phyloP scores from a whole-genome alignment of 2,329 filamentous ascomycete species.

The Diaporthe ampelina region DNA sequence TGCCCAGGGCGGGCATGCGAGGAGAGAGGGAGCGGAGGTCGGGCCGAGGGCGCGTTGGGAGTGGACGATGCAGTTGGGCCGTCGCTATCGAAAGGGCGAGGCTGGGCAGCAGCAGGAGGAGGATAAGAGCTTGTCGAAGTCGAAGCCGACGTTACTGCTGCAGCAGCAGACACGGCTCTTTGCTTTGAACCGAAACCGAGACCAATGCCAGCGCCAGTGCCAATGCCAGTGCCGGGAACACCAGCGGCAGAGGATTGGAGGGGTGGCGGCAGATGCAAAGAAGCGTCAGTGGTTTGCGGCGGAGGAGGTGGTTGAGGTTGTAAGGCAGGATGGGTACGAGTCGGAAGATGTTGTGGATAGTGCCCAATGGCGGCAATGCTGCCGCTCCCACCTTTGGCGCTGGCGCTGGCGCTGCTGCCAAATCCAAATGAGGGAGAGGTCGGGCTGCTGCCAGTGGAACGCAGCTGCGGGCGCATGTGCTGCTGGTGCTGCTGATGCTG shows the following conservation, averaged over 20 bases:
- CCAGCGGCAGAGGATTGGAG: constrained; percentile 35
- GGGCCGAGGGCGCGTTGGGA: not conserved
- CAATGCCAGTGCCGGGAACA: constrained; percentile 39
- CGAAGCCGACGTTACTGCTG: constrained; percentile 18
- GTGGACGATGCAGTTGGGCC: constrained; percentile 22
- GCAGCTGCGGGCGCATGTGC: constrained; percentile 10
- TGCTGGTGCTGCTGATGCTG: not conserved
- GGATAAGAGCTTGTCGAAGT: constrained; percentile 30
- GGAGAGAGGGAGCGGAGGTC: not conserved
- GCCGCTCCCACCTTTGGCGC: not conserved
- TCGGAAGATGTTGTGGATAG: constrained; percentile 30
- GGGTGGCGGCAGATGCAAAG: constrained; percentile 41
- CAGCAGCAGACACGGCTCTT: constrained; percentile 32
- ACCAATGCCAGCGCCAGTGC: constrained; percentile 34
- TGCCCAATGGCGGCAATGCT: constrained; percentile 28
- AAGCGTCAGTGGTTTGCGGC: constrained; percentile 38
- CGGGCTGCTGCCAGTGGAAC: not conserved
- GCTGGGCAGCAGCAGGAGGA: constrained; percentile 2
- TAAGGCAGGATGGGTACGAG: constrained; percentile 33
- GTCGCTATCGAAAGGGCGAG: not conserved
- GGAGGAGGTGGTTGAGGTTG: constrained; percentile 31
- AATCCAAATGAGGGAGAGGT: constrained; percentile 32
- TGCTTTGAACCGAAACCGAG: constrained; percentile 19
- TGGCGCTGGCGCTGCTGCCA: constrained; percentile 17
- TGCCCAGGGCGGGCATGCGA: constrained; percentile 14